Percentiles rank a stretch among this genome's conserved stretches.
Evolutionary conservation across 2,329 filamentous ascomycete genomes (phyloP).

Genomic region (Colletotrichum costaricense): DNA sequence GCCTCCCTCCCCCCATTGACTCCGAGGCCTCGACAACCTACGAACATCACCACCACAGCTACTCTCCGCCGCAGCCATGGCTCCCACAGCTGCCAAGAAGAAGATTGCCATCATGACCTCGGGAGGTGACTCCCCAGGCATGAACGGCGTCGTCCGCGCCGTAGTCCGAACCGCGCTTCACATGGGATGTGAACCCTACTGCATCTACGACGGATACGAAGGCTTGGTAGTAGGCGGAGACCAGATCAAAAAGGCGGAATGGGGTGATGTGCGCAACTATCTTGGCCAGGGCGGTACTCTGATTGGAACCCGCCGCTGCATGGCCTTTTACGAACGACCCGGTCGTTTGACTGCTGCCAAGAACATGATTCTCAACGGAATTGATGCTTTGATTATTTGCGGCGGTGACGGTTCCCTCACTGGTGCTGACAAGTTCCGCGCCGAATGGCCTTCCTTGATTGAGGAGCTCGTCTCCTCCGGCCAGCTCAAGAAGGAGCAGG

Average conservation of each 20-base stretch:
- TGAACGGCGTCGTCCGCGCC: constrained; percentile 91
- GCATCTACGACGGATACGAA: constrained; percentile 94
- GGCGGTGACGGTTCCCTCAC: constrained; percentile 97
- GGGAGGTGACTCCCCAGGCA: constrained; percentile 92
- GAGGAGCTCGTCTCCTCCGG: constrained; percentile 83
- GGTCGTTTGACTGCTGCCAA: constrained; percentile 89
- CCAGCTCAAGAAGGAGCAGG: constrained; percentile 77
- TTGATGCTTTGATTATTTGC: constrained; percentile 96
- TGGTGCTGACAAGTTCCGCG: constrained; percentile 91
- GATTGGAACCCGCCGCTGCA: constrained; percentile 94
- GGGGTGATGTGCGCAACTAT: constrained; percentile 95
- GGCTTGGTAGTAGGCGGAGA: constrained; percentile 90
- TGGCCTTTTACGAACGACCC: constrained; percentile 88
- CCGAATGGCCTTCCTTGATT: constrained; percentile 90
- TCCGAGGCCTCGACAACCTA: constrained; percentile 18
- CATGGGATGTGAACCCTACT: constrained; percentile 82
- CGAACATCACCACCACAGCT: background rate
- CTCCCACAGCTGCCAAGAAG: constrained; percentile 60
- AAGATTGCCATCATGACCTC: constrained; percentile 94
- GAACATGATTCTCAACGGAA: constrained; percentile 93
- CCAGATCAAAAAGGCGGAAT: constrained; percentile 87
- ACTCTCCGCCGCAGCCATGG: constrained; percentile 48
- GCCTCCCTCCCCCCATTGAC: constrained; percentile 11
- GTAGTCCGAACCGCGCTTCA: constrained; percentile 93
- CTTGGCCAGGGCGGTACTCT: constrained; percentile 94